These are phyloP conservation scores for Triglochin maritima DNA, from an alignment of 106 monocot genomes.

Conservation along the genomic window DNA sequence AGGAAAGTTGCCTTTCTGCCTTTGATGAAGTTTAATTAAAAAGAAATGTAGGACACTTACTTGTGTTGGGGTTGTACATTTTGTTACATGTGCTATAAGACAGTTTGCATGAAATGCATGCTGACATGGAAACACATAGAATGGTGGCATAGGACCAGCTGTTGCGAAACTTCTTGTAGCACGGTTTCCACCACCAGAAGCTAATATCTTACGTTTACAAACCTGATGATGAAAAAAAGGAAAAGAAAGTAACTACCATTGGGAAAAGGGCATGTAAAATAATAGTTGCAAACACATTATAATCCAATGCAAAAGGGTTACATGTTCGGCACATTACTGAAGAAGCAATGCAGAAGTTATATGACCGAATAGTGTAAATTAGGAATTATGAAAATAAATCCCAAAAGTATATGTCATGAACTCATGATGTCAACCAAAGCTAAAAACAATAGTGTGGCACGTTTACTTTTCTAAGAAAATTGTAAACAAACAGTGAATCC, in stretches of 20 bases:
- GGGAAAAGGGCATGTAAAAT: background rate
- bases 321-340: too few species aligned
- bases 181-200: conserved; percentile 39
- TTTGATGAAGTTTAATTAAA: background rate
- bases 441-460: too few species aligned
- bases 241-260: background rate
- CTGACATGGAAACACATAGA: conserved; percentile 95
- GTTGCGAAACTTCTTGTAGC: conserved; percentile 55
- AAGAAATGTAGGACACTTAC: conserved; percentile 27
- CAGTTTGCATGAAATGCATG: conserved; percentile 91
- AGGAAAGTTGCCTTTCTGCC: too few species aligned
- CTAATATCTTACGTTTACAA: conserved; percentile 80
- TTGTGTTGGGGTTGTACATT: conserved; percentile 37
- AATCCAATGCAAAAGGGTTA: background rate
- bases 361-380: too few species aligned
- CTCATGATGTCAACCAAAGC: too few species aligned
- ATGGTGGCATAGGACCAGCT: conserved; percentile 61
- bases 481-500: too few species aligned
- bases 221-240: conserved; percentile 24
- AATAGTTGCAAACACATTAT: background rate
- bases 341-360: too few species aligned
- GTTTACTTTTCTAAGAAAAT: too few species aligned
- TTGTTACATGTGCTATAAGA: conserved; percentile 78
- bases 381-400: too few species aligned
- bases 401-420: too few species aligned